phyloP scores from a whole-genome alignment of 345 rosid genomes.

The Lepidium aucheri region DNA sequence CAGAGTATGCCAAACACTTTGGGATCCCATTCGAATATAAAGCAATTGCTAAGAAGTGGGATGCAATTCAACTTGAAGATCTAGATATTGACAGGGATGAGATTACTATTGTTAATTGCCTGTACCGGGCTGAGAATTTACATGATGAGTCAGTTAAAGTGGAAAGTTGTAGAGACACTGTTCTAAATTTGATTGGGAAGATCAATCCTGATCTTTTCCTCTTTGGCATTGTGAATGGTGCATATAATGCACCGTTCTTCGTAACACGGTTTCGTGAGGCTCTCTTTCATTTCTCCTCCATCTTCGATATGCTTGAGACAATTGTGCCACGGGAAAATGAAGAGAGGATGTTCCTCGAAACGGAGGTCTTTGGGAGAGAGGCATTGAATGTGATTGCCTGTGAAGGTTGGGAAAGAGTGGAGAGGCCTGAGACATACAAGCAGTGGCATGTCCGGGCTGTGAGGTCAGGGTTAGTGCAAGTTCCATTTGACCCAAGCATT shows the following conservation, averaged over 20 bases:
- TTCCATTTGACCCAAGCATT: constrained; percentile 42
- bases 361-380: constrained; percentile 72
- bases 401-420: constrained; percentile 90
- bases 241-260: constrained; percentile 79
- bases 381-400: constrained; percentile 81
- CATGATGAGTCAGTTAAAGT: constrained; percentile 65
- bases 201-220: constrained; percentile 65
- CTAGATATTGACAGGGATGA: constrained; percentile 67
- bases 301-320: constrained; percentile 82
- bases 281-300: constrained; percentile 81
- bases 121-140: constrained; percentile 60
- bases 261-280: constrained; percentile 89
- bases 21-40: constrained; percentile 76
- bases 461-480: constrained; percentile 73
- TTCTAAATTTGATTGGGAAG: constrained; percentile 55
- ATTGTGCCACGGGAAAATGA: constrained; percentile 66
- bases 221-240: constrained; percentile 56
- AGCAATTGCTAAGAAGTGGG: constrained; percentile 91
- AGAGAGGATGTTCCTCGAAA: constrained; percentile 68
- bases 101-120: constrained; percentile 59
- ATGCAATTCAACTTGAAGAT: constrained; percentile 54
- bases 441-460: constrained; percentile 74
- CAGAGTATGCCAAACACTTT: constrained; percentile 70
- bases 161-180: constrained; percentile 51
- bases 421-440: constrained; percentile 92